These are phyloP conservation scores for Syncephalastrum contaminatum DNA, from an alignment of 371 early-diverging fungal genomes.

Conservation along the genomic window DNA sequence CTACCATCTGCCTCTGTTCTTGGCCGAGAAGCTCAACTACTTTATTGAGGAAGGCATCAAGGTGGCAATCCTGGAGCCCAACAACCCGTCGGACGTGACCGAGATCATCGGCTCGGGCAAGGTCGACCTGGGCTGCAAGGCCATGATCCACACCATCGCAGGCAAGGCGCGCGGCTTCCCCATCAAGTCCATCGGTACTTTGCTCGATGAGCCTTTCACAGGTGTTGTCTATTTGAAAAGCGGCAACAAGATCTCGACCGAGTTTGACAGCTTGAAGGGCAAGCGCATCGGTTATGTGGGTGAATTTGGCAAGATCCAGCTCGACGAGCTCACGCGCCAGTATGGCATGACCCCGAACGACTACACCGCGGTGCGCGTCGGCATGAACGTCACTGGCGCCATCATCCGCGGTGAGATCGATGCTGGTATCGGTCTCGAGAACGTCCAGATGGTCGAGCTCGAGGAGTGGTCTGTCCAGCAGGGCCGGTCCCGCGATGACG, in stretches of 20 bases:
- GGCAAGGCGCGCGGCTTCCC: conserved; percentile 66
- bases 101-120: conserved; percentile 68
- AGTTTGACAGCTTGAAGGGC: conserved; percentile 54
- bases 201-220: conserved; percentile 68
- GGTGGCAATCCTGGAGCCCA: conserved; percentile 67
- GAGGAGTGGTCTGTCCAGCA: conserved; percentile 63
- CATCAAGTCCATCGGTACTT: conserved; percentile 65
- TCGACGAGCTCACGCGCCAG: conserved; percentile 61
- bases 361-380: conserved; percentile 63
- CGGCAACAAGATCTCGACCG: conserved; percentile 55
- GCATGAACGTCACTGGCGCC: conserved; percentile 67
- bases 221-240: conserved; percentile 60
- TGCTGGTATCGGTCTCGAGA: conserved; percentile 74
- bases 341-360: conserved; percentile 62
- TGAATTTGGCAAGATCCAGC: conserved; percentile 67
- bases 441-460: conserved; percentile 68
- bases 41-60: conserved; percentile 61
- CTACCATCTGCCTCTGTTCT: conserved; percentile 65
- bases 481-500: conserved; percentile 53
- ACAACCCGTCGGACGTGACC: conserved; percentile 66
- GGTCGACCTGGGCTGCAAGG: conserved; percentile 64
- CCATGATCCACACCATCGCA: conserved; percentile 75
- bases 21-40: conserved; percentile 62
- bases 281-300: conserved; percentile 68
- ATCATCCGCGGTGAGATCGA: conserved; percentile 63